Percentiles rank a stretch among this genome's conserved stretches.
Conservation (phyloP, 306 rosid species). For the Carpinus fangiana region DNA sequence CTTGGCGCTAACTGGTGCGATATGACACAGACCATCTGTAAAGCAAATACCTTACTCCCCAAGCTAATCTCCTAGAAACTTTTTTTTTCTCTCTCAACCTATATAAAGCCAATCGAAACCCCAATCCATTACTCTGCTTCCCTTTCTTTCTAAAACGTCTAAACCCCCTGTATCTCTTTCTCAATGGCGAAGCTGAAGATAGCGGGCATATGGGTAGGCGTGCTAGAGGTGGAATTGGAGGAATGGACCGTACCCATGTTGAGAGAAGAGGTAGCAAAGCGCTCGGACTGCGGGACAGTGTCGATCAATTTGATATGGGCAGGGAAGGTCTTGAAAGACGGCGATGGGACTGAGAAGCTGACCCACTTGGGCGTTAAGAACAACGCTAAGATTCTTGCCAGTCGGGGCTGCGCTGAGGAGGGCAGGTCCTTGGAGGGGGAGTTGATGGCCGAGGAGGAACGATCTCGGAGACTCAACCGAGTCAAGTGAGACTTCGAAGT, state of each 20-base stretch:
- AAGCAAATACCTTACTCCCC: neutral
- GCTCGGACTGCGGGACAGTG: slow-evolving; percentile 52
- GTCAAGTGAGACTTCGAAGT: slow-evolving; percentile 49
- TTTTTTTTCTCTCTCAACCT: neutral
- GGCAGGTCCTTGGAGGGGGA: slow-evolving; percentile 44
- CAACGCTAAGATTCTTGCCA: slow-evolving; percentile 73
- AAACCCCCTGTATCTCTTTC: neutral
- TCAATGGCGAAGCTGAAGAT: slow-evolving; percentile 82
- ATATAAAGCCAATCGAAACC: neutral
- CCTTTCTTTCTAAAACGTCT: neutral
- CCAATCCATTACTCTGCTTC: neutral
- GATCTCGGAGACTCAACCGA: slow-evolving; percentile 60
- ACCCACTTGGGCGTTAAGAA: slow-evolving; percentile 60
- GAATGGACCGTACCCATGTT: slow-evolving; percentile 63
- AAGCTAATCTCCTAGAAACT: neutral
- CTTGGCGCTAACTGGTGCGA: neutral
- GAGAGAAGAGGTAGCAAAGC: slow-evolving; percentile 66
- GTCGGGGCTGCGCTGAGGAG: slow-evolving; percentile 47
- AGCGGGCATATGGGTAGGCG: slow-evolving; percentile 83
- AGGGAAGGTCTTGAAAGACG: slow-evolving; percentile 70
- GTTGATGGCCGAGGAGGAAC: slow-evolving; percentile 79
- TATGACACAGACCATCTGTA: neutral
- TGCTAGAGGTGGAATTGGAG: slow-evolving; percentile 62
- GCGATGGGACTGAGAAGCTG: slow-evolving; percentile 51
- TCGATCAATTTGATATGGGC: slow-evolving; percentile 79